These are phyloP conservation scores for Ceratocystis albifundus DNA, from an alignment of 2,329 filamentous ascomycete genomes.

Conservation along the genomic window DNA sequence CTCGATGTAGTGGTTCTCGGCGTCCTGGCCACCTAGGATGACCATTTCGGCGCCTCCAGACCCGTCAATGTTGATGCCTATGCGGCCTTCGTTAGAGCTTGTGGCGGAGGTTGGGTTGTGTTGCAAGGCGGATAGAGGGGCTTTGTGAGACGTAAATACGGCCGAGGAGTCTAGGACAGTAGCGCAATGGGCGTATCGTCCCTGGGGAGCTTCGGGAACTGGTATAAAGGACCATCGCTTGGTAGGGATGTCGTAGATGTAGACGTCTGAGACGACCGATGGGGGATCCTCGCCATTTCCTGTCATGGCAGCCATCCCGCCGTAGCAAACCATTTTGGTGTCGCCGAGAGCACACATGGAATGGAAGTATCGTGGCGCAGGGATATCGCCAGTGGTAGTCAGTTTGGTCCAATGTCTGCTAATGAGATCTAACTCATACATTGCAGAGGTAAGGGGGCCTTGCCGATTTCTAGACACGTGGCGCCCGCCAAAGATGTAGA, in stretches of 20 bases:
- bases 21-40: conserved; percentile 90
- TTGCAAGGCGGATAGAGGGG: conserved; percentile 74
- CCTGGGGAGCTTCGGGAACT: conserved; percentile 73
- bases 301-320: conserved; percentile 69
- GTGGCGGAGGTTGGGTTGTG: conserved; percentile 68
- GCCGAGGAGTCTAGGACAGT: conserved; percentile 82
- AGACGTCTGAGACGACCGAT: conserved; percentile 94
- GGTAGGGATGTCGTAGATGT: conserved; percentile 80
- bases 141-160: conserved; percentile 70
- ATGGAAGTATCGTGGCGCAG: conserved; percentile 90
- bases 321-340: conserved; percentile 94
- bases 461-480: conserved; percentile 75
- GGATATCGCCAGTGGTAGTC: conserved; percentile 71
- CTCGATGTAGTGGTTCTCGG: conserved; percentile 96
- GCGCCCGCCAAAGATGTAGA: conserved; percentile 92
- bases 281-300: conserved; percentile 54
- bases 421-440: conserved; percentile 89
- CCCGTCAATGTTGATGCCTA: conserved; percentile 82
- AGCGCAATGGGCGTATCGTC: conserved; percentile 92
- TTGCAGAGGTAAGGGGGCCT: conserved; percentile 67
- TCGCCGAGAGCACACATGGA: conserved; percentile 89
- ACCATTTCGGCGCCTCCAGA: conserved; percentile 93
- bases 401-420: conserved; percentile 87
- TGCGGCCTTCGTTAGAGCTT: conserved; percentile 73
- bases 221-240: conserved; percentile 76